Evolutionary conservation across 2,329 filamentous ascomycete species (phyloP), one percentile per base, ranked within the genome.

Genomic region (Beauveria varroae): DNA sequence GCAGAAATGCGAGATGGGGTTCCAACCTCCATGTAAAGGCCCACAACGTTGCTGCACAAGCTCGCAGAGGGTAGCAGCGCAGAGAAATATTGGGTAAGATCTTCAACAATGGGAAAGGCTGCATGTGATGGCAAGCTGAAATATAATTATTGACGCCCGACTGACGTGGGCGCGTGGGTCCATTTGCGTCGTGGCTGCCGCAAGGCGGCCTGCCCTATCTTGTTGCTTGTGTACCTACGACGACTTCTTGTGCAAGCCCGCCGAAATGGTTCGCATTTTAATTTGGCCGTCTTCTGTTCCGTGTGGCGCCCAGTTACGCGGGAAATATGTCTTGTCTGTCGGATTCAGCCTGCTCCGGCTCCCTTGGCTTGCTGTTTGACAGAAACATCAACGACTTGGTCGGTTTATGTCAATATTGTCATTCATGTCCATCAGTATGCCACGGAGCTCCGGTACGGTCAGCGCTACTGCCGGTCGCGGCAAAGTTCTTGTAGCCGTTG

Each of bases 401-500:
- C 50, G 30, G 20, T 53, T 53, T 24, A 28, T 26, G 20, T 54
- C 30, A 54, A 54, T 14, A 9, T 26, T 54, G 51, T 54, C 34
- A 41, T 54, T 41, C 30, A 41, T 43, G 30, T 20, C 20, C 51
- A 41, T 34, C 20, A 22, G 34, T 41, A 54, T 54, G 28, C 34
- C 51, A 41, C 41, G 18, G 34, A 54, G 6, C 6, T 22, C 51
- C 41, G 34, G 26, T 8, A 54, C 51, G 6, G 30, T 5, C 51
- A 8, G 34, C 34, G 14, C 30, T 26, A n/a, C 51, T 41, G 51
- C 34, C 34, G 51, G 34, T 41, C 51, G 51, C 51, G 51, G 51
- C 51, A 54, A 54, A 40, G 5, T 54, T 54, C 34, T 54, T 54
- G 51, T 54, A 26, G 51, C 34, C 34, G 51, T 54, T n/a, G 51